Evolutionary conservation across 169 alveolate species (phyloP), one percentile per base, ranked within the genome.

Genomic region (Cryptosporidium ubiquitum): DNA sequence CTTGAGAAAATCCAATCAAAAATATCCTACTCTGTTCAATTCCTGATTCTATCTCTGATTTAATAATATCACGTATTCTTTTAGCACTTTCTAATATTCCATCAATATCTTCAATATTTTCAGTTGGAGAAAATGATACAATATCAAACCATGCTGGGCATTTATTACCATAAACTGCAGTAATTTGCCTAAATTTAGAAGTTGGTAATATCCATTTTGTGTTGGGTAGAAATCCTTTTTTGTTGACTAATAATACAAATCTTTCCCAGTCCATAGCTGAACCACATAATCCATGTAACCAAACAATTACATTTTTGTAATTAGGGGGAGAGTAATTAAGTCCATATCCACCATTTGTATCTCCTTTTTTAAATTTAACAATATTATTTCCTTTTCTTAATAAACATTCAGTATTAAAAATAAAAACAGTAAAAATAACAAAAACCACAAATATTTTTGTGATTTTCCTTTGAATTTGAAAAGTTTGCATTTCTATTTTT

Each of bases 101-200:
- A 14, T 26, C 51, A 14, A 31, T 12, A 61, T 79, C 89, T 55
- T 79, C 89, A 29, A 73, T 35, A 61, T 79, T 60, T 18, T 40
- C 66, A 6, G 47, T 7, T 42, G 60, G 69, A 0, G 73, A 61
- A 61, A 79, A 79, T 18, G 79, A 61, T 0, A 39, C 33, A 18
- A 79, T 79, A 29, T 64, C 79, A 64, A 79, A 79, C 89, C 89
- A 79, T 23, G 89, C 89, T 6, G 89, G 75, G 18, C 89, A 61
- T 29, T 61, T 39, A 37, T 37, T 79, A 3, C 89, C 89, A 40
- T 79, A 44, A 18, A 61, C 12, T 0, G 75, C 73, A 20, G 89
- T 44, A 14, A 79, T 64, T 31, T 23, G 35, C 20, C 89, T 58
- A 40, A 37, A 64, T 23, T 33, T 58, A 29, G 89, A 37, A 35